Evolutionary conservation across 148 eudicot species (phyloP).

Genomic region (Fallopia convolvulus): DNA sequence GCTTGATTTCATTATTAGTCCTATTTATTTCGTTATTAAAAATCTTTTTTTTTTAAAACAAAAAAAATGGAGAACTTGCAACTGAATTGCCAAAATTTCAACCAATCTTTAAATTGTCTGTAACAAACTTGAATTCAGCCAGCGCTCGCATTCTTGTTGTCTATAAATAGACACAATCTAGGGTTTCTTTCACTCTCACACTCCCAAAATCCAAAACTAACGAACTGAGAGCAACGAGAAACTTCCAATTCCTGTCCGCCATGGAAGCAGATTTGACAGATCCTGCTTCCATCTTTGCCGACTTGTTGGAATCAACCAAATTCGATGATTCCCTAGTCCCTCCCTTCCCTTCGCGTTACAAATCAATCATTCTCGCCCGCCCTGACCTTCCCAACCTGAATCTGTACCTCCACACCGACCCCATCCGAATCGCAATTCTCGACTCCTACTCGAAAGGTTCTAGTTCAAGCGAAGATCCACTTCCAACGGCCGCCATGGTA

Average conservation of each 20-base stretch:
- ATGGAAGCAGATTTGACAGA: too few species aligned
- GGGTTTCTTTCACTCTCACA: not conserved
- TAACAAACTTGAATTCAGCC: too few species aligned
- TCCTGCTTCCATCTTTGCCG: too few species aligned
- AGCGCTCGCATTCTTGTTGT: too few species aligned
- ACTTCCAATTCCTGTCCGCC: constrained; percentile 1
- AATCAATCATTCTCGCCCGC: constrained; percentile 58
- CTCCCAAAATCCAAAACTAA: not conserved
- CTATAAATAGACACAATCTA: not conserved
- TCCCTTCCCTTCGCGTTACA: constrained; percentile 33
- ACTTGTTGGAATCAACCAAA: constrained; percentile 15
- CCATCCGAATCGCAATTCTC: constrained; percentile 62
- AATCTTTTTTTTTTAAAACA: too few species aligned
- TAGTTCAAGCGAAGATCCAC: not conserved
- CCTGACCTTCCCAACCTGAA: constrained; percentile 13
- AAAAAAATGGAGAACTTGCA: too few species aligned
- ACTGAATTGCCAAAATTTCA: too few species aligned
- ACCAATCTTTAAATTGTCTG: too few species aligned
- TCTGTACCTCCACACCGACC: constrained; percentile 23
- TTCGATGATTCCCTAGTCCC: constrained; percentile 43
- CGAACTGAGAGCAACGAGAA: not conserved
- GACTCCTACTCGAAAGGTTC: constrained; percentile 46
- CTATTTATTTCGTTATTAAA: too few species aligned
- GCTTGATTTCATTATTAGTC: too few species aligned
- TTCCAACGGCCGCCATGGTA: constrained; percentile 51